Evolutionary conservation across 352 stramenopile species (phyloP), one percentile per base, ranked within the genome.

Genomic region (Phytopythium ostracodes): DNA sequence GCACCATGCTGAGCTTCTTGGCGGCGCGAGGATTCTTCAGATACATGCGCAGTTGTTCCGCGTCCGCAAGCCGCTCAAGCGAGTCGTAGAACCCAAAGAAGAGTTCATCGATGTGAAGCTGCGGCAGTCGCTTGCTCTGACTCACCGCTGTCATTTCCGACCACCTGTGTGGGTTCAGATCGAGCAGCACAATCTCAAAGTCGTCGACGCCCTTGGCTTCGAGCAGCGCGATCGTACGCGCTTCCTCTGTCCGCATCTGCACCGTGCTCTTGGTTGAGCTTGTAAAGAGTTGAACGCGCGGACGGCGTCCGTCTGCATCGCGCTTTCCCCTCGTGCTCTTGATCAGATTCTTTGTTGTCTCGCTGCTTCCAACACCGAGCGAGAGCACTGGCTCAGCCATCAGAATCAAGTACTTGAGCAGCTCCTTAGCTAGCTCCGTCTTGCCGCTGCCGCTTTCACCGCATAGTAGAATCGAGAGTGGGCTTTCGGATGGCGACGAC

Each of bases 21-120:
- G 77, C 76, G 17, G 79, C 84, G 55, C 70, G 72, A 0, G 84
- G 81, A 40, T 93, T 93, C 40, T 77, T 82, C 47, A 91, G 72
- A 65, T 91, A 93, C 70, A 93, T 84, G 22, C 81, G 71, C 29
- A 93, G 70, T 56, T 93, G 84, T 55, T 91, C 84, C 65, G 89
- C 80, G 66, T 93, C 84, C 56, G 90, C 81, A 5, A 93, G 71
- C 18, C 73, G 75, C 61, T 93, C 81, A 25, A 93, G 67, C 57
- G 84, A 85, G 51, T 93, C 84, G 67, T 89, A 93, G 58, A 91
- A 90, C 1, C 80, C 84, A 33, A 93, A 93, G 42, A 90, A 93
- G 18, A 82, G 49, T 1, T 68, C 70, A 33, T 91, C 78, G 9
- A 93, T 70, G 57, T 93, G 84, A 24, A 93, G 69, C 60, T 93